Evolutionary conservation across 2,329 filamentous ascomycete genomes (phyloP), one percentile per base, ranked within the genome.

Genomic region (Plectosphaerella sp.): DNA sequence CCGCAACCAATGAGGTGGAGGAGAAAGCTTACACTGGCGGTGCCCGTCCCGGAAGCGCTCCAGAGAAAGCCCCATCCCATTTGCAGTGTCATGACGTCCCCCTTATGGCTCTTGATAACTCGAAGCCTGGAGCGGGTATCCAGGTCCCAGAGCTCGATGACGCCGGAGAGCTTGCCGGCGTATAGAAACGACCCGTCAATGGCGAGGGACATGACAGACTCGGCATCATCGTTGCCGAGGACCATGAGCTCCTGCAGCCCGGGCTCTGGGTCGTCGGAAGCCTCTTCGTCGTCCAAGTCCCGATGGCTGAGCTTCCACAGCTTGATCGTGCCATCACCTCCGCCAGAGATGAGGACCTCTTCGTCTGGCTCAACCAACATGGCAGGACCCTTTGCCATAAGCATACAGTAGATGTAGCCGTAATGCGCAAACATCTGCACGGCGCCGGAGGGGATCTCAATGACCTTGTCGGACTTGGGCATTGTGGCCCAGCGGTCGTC

Each of bases 321-420:
- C 69, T 96, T 96, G 65, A 99, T 92, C 0, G 88, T 89, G 0
- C 94, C 95, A 64, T 97, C 94, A 33, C 94, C 95, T 36, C 91
- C 92, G 9, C 92, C 94, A 0, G 93, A 96, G 33, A 99, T 83
- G 37, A 99, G 68, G 1, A 96, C 84, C 60, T 97, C 92, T 24
- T 88, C 84, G 1, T 89, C 84, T 0, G 82, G 76, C 7, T 87
- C 87, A 4, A 90, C 79, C 7, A 90, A 78, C 2, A 83, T 75
- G 0, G 80, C 83, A 0, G 80, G 78, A 0, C 89, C 89, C 55
- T 82, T 84, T 1, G 90, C 86, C 54, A 99, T 78, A 5, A 96
- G 78, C 93, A 97, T 97, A 68, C 91, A 95, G 68, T 97, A 97
- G 0, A 99, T 86, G 66, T 97, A 97, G 45, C 95, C 94, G 67